Evolutionary conservation across 2,329 filamentous ascomycete genomes (phyloP), one percentile per base, ranked within the genome.

Genomic region (Sclerotinia glacialis): DNA sequence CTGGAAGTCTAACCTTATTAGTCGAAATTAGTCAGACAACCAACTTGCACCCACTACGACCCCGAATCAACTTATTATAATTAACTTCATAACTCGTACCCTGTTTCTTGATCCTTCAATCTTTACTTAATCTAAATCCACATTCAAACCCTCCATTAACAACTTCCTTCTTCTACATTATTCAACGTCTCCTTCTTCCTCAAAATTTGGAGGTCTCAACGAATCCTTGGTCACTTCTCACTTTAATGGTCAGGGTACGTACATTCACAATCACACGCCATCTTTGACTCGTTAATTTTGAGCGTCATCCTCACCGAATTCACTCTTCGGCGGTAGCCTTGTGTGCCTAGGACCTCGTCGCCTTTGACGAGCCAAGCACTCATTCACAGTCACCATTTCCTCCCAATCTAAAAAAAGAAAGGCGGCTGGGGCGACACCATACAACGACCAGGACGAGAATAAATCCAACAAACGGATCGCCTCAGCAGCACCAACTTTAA

Each of bases 391-490:
- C 82, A 84, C 78, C 77, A 84, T 83, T 83, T 80, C 82, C 80
- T 80, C 82, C 74, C 78, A 76, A 76, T 78, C 78, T 67, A 82
- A 78, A 73, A 84, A 84, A 76, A 78, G 82, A 76, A 84, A 83
- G 78, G 82, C 81, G 77, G 78, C 78, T 76, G 81, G 83, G 78
- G 79, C 73, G 72, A 74, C 73, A 72, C 68, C 68, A 73, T 69
- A 72, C 69, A 70, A 71, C 67, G 70, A 78, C 73, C 76, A 78
- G 69, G 67, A 72, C 70, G 67, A 74, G 70, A 70, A 68, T 70
- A 70, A 74, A 75, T 70, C 73, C 67, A 74, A 67, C 69, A 74
- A 76, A 68, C 72, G 73, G 71, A 72, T 76, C 68, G 78, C 75
- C 70, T 77, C 78, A 72, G 77, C 77, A 72, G 76, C 75, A 69